Evolutionary conservation across 495 filamentous ascomycete species (phyloP).

Genomic region (Immersiella caudata): DNA sequence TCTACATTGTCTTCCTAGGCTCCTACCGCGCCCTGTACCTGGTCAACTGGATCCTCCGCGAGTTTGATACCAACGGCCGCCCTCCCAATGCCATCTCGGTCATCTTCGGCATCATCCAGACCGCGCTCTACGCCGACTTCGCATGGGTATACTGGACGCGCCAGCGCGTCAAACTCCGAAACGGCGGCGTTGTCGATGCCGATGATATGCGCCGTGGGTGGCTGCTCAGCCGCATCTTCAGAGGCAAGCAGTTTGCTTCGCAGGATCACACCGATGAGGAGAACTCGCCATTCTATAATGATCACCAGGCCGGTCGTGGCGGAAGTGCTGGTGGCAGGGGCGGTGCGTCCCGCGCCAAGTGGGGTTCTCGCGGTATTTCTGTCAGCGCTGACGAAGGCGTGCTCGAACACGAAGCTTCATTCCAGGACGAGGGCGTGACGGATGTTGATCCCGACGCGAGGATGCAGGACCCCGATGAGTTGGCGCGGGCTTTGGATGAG

Average conservation of each 20-base stretch:
- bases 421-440: slow-evolving; percentile 37
- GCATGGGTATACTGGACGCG: slow-evolving; percentile 95
- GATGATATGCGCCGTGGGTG: slow-evolving; percentile 86
- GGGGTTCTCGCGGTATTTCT: slow-evolving; percentile 78
- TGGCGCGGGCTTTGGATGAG: slow-evolving; percentile 54
- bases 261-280: slow-evolving; percentile 51
- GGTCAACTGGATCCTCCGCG: slow-evolving; percentile 83
- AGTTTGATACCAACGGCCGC: slow-evolving; percentile 56
- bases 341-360: slow-evolving; percentile 52
- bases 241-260: slow-evolving; percentile 46
- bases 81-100: slow-evolving; percentile 71
- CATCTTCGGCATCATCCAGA: slow-evolving; percentile 88
- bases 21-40: slow-evolving; percentile 90
- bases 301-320: slow-evolving; percentile 26
- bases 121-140: slow-evolving; percentile 89
- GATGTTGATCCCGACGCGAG: slow-evolving; percentile 55
- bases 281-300: slow-evolving; percentile 47
- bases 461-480: slow-evolving; percentile 61
- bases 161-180: slow-evolving; percentile 90
- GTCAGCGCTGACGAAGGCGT: slow-evolving; percentile 79
- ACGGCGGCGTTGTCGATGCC: slow-evolving; percentile 88
- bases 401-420: slow-evolving; percentile 51
- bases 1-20: slow-evolving; percentile 86
- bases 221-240: slow-evolving; percentile 61
- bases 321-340: slow-evolving; percentile 31